These are phyloP conservation scores for Tagetes erecta DNA, from an alignment of 129 eudicot genomes.

Conservation along the genomic window DNA sequence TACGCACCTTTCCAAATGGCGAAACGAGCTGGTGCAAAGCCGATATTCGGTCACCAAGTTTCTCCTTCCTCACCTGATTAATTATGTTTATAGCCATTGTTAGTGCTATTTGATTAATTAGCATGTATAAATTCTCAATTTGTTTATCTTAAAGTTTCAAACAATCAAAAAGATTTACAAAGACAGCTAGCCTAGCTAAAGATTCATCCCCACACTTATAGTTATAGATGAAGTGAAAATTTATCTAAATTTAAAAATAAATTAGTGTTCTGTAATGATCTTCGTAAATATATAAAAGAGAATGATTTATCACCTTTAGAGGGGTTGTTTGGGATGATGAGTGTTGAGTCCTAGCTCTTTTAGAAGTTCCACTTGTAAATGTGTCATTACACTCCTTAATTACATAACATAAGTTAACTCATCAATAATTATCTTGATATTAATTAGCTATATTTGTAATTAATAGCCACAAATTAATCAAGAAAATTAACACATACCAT, in stretches of 20 bases:
- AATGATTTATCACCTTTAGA: constrained; percentile 54
- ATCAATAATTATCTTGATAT: constrained; percentile 8
- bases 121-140: constrained; percentile 3
- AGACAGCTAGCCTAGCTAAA: not conserved
- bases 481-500: constrained; percentile 25
- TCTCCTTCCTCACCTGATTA: constrained; percentile 87
- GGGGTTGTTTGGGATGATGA: constrained; percentile 75
- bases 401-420: constrained; percentile 17
- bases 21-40: constrained; percentile 92
- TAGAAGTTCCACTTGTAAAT: constrained; percentile 56
- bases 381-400: constrained; percentile 55
- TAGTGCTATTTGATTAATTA: constrained; percentile 4
- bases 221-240: constrained; percentile 12
- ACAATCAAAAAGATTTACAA: not conserved
- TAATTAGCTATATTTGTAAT: constrained; percentile 4
- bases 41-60: constrained; percentile 82
- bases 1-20: constrained; percentile 95
- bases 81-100: constrained; percentile 8
- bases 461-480: constrained; percentile 5
- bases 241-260: constrained; percentile 6
- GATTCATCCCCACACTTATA: constrained; percentile 23
- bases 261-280: too few species aligned
- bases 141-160: not conserved
- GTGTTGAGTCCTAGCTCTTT: constrained; percentile 73
- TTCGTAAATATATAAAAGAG: not conserved